phyloP scores from a whole-genome alignment of 768 basidiomycete species.

The Austroboletus festivus region DNA sequence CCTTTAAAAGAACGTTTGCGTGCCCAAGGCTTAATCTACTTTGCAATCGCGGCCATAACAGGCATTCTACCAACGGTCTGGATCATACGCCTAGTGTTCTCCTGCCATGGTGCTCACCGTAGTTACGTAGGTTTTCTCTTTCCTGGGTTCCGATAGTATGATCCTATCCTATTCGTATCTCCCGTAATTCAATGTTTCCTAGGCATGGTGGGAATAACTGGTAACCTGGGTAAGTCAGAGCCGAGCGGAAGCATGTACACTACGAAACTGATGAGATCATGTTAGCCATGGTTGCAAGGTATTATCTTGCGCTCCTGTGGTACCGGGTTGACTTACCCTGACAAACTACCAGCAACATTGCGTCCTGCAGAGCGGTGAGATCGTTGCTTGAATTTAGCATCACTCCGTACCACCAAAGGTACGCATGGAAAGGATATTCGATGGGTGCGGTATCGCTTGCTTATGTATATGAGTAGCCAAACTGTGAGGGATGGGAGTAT shows the following conservation, averaged over 20 bases:
- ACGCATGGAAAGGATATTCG: no score
- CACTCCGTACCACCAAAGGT: no score
- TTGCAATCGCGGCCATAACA: constrained; percentile 12
- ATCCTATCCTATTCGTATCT: neutral
- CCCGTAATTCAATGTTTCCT: neutral
- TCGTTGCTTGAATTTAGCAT: no score
- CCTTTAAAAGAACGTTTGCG: constrained; percentile 15
- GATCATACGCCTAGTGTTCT: neutral
- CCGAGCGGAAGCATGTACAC: neutral
- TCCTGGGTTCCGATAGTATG: constrained; percentile 3
- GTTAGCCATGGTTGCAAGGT: constrained; percentile 19
- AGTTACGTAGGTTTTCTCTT: constrained; percentile 11
- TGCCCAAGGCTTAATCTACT: constrained; percentile 22
- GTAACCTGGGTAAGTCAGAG: constrained; percentile 7
- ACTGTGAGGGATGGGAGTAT: no score
- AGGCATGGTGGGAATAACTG: constrained; percentile 8
- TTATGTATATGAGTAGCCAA: no score
- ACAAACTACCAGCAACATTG: constrained; percentile 10
- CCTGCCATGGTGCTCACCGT: neutral
- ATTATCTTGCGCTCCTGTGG: neutral
- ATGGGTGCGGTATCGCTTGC: no score
- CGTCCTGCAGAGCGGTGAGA: constrained; percentile 15
- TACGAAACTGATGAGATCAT: no score
- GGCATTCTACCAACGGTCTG: constrained; percentile 17
- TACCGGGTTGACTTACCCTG: neutral